Evolutionary conservation across 495 filamentous ascomycete species (phyloP), one percentile per base, ranked within the genome.

Genomic region (Penicillium silybi): DNA sequence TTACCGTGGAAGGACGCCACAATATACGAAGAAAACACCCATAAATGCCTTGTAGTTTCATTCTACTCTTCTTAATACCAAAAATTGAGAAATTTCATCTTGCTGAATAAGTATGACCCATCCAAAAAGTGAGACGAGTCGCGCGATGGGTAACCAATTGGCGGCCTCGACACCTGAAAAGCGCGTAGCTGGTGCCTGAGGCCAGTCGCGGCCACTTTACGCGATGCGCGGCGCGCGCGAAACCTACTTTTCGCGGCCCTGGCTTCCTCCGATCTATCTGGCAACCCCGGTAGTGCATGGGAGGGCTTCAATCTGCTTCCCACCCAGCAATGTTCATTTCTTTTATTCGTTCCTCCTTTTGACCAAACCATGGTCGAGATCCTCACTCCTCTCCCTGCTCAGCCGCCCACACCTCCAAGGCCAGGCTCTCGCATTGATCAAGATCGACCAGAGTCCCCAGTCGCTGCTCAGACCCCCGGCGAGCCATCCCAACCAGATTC

Each of bases 341-440:
- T 45, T 52, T 22, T 29, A 52, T 44, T 47, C 50, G 41, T 53
- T 52, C 38, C 43, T 34, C 46, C 44, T 52, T 43, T 25, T 52
- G 15, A 35, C 32, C 32, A 23, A 74, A 78, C 57, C 61, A 81
- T 81, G 78, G 74, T 79, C 52, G 70, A 77, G 73, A 65, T 81
- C 70, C 48, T 80, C 46, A 64, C 66, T 48, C 62, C 72, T 61
- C 57, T 79, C 55, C 69, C 79, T 63, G 66, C 69, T 67, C 85
- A 71, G 64, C 81, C 77, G 65, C 84, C 77, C 48, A 85, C 74
- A 71, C 86, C 71, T 73, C 87, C 73, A 64, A 82, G 67, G 79
- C 84, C 54, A 74, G 80, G 69, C 70, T 75, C 59, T 65, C 73
- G 52, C 65, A 69, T 61, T 52, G 60, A 61, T 41, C 54, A 59